phyloP scores from a whole-genome alignment of 2,329 filamentous ascomycete species.

The Dactylella cylindrospora region DNA sequence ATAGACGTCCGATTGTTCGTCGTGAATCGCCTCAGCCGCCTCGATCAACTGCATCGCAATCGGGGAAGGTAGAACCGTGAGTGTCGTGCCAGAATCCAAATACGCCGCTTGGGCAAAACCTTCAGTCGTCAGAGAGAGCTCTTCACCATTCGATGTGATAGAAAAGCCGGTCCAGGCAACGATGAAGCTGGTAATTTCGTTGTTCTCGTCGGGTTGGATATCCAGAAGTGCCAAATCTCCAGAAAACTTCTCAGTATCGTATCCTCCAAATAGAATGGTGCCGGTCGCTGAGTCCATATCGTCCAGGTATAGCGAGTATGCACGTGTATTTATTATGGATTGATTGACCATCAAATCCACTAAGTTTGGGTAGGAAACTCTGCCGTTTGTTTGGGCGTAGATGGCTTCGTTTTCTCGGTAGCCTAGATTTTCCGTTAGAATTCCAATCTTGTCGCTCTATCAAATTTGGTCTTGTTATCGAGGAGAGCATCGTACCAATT shows the following conservation, averaged over 20 bases:
- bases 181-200: constrained; percentile 54
- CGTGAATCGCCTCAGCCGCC: constrained; percentile 50
- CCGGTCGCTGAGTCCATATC: constrained; percentile 65
- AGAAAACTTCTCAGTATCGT: constrained; percentile 69
- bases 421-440: too few relatives aligned
- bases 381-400: constrained; percentile 24
- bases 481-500: constrained; percentile 19
- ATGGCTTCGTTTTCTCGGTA: constrained; percentile 40
- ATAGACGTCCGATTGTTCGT: constrained; percentile 23
- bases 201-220: constrained; percentile 62
- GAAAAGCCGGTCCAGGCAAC: constrained; percentile 66
- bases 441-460: neutral
- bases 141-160: constrained; percentile 60
- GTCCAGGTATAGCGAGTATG: constrained; percentile 69
- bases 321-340: constrained; percentile 63
- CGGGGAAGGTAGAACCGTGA: constrained; percentile 47
- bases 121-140: constrained; percentile 54
- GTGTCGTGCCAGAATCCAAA: constrained; percentile 46
- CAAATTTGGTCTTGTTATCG: neutral
- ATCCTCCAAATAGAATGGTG: constrained; percentile 76
- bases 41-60: constrained; percentile 43
- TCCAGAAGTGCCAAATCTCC: constrained; percentile 61
- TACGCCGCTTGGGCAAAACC: constrained; percentile 49
- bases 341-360: constrained; percentile 66
- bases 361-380: constrained; percentile 61